Base-by-base conservation (phyloP, 2,329 filamentous ascomycete species). In the Cordyceps sp. region DNA sequence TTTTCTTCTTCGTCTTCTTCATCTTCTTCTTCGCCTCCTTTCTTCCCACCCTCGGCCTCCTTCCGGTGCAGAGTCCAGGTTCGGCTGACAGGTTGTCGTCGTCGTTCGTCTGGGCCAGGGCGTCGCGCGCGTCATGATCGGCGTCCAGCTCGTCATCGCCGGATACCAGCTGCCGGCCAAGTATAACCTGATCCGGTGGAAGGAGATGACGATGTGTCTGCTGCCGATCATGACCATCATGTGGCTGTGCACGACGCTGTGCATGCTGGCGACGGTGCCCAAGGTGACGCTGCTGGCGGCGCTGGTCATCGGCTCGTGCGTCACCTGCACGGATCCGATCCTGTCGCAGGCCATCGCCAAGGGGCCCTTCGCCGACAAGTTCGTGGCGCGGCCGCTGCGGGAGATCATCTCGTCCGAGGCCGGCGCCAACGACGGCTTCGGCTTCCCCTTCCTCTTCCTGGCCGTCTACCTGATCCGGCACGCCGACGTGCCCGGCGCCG, bases 391-490 rank as follows among this genome's bases (percentile, higher is more conserved):
- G 2, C 57, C 62, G 4, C 52, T 76, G 4, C 61, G 70, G 19
- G 68, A 75, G 39, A 66, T 75, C 35, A 74, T 76, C 15, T 73
- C 69, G 0, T 61, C 69, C 1, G 71, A 76, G 38, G 69, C 68
- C 4, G 72, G 71, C 13, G 29, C 29, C 26, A 31, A 31, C n/a
- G 29, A 34, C 10, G 33, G 33, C 24, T 34, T 34, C 13, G 33
- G 29, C 14, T 34, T 31, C 15, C 33, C 33, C 10, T 34, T 34
- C 16, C 33, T 34, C 12, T 20, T 34, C 24, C 33, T 34, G 5
- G 29, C 33, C 24, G 29, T 31, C 24, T 34, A 67, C 26, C 55
- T 74, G 7, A 61, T 74, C 33, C 63, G 67, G 2, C 63, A 73
- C 36, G 63, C 64, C 9, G 57, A 65, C 14, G 42, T 49, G 29